Evolutionary conservation across 2,329 filamentous ascomycete genomes (phyloP).

Genomic region (Arthroderma uncinatum): DNA sequence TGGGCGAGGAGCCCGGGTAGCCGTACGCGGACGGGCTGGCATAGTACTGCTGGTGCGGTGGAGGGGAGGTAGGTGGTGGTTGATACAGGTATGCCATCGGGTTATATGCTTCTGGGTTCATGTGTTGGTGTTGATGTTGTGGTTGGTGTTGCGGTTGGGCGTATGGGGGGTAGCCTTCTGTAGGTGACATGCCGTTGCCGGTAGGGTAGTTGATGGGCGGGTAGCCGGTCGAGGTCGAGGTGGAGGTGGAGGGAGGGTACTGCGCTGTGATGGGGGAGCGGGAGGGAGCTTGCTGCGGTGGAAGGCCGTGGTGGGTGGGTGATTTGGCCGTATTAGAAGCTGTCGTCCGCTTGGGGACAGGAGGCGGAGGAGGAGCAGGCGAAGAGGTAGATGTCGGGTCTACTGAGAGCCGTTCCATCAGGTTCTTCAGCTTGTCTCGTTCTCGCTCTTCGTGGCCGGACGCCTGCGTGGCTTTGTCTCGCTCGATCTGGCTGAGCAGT

Average conservation of each 20-base stretch:
- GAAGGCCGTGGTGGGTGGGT: background rate
- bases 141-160: slow-evolving; percentile 2
- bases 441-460: slow-evolving; percentile 63
- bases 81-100: slow-evolving; percentile 41
- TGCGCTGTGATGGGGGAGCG: background rate
- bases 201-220: background rate
- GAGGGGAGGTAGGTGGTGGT: slow-evolving; percentile 33
- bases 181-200: slow-evolving; percentile 20
- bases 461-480: slow-evolving; percentile 53
- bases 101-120: slow-evolving; percentile 37
- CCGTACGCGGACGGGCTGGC: slow-evolving; percentile 26
- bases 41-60: slow-evolving; percentile 31
- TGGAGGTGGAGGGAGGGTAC: background rate
- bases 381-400: slow-evolving; percentile 43
- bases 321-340: slow-evolving; percentile 18
- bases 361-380: slow-evolving; percentile 20
- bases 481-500: slow-evolving; percentile 77
- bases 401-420: slow-evolving; percentile 95
- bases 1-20: slow-evolving; percentile 26
- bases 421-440: slow-evolving; percentile 67
- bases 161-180: slow-evolving; percentile 11
- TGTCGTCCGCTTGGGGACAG: slow-evolving; percentile 34
- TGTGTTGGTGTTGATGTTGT: slow-evolving; percentile 26
- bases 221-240: background rate
- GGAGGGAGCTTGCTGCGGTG: slow-evolving; percentile 1